Evolutionary conservation across 768 basidiomycete genomes (phyloP).

Genomic region (Tricholoma hemisulphureum): DNA sequence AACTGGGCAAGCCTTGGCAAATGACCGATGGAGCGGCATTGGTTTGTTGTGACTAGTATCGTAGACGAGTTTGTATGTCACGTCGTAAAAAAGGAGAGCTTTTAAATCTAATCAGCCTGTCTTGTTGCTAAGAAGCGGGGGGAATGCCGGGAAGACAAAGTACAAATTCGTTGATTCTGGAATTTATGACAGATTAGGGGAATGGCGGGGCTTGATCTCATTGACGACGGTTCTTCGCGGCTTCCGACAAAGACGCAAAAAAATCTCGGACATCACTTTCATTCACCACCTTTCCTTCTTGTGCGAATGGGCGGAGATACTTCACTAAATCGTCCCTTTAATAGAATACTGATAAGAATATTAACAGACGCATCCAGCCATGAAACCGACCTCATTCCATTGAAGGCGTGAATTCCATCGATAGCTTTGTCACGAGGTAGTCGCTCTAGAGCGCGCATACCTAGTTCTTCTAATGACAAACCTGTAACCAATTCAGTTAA

Average conservation of each 20-base stretch:
- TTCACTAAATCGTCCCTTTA: constrained; percentile 65
- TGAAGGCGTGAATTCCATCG: constrained; percentile 83
- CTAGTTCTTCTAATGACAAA: constrained; percentile 79
- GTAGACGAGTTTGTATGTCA: no score
- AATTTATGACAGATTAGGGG: not conserved
- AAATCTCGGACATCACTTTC: constrained; percentile 69
- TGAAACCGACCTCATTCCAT: constrained; percentile 67
- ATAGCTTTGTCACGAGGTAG: constrained; percentile 79
- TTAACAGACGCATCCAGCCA: not conserved
- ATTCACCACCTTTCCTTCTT: constrained; percentile 70
- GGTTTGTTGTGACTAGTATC: no score
- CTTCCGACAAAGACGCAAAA: constrained; percentile 54
- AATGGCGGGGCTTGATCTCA: not conserved
- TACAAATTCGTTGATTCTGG: not conserved
- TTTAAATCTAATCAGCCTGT: no score
- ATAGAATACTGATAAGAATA: constrained; percentile 4
- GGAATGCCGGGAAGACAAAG: no score
- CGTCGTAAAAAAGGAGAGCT: no score
- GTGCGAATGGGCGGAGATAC: constrained; percentile 77
- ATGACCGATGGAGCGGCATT: no score
- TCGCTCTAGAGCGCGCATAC: constrained; percentile 70
- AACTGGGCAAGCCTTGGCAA: no score
- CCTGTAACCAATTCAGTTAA: constrained; percentile 37
- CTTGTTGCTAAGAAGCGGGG: no score
- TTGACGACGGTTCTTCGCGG: constrained; percentile 25